Base-by-base conservation (phyloP, 2,329 filamentous ascomycete genomes). In the Periconia sp. region DNA sequence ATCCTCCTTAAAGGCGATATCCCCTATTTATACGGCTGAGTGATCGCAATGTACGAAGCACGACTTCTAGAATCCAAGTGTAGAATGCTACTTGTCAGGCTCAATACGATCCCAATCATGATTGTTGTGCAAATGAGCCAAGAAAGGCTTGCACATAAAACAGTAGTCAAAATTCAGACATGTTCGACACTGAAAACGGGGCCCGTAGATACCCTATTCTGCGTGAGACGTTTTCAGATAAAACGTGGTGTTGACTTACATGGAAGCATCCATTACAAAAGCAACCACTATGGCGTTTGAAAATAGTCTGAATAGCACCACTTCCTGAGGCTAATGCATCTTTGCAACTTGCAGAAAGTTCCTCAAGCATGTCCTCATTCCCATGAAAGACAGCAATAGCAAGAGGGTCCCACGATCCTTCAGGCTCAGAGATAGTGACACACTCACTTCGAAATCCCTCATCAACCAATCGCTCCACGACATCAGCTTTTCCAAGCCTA, bases 301-400 rank as follows among this genome's bases (percentile, higher is more conserved):
- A 33, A 16, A 3, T 9, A 23, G 28, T 10, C 15, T 19, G 12
- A 9, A 13, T 7, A 22, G 10, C 17, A 22, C 28, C n/a, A 15
- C 19, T 7, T 12, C 13, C 29, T 24, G 21, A 2, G 12, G 24
- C 15, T 5, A 49, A 26, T 11, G 33, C 18, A 28, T 33, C 11
- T 32, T 16, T 40, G 22, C 35, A 35, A 7, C 18, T 6, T 11
- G 23, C 12, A 3, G 46, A 48, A 13, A 50, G 13, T 2, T 38
- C 26, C 11, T 42, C 36, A 10, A 48, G 10, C 33, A 46, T 50
- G 2, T 43, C 19, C 13, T 19, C 16, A 17, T 48, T 26, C n/a
- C 40, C 41, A 18, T 55, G 52, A n/a, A 48, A 52, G 10, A 43
- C 12, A 17, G 50, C 50, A 10, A 56, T 46, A 15, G 36, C 22